Evolutionary conservation across 805 yeast genomes (phyloP), one percentile per base, ranked within the genome.

Genomic region (Zygosaccharomyces rouxii): DNA sequence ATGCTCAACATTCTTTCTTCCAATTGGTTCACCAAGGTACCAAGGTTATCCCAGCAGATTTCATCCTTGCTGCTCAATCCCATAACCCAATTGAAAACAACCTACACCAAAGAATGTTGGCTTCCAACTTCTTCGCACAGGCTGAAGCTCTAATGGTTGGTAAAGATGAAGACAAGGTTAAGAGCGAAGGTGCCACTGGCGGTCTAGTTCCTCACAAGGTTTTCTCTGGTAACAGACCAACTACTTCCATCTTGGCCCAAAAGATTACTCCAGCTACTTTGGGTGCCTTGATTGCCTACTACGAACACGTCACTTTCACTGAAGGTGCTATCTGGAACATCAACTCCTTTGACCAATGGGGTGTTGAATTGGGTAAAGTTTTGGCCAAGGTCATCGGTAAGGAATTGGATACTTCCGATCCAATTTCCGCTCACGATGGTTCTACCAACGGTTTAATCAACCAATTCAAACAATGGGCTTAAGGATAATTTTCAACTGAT

Each of bases 311-410:
- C 52, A 92, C 98, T 37, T 94, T 94, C 74, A 90, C 90, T 51
- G 99, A 94, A 76, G 99, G 99, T 75, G 99, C 99, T 50, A 74
- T 94, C 66, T 92, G 99, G 99, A 94, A 95, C 81, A 90, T 94
- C 77, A 94, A 94, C 83, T 92, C 98, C 16, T 94, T 89, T 69
- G 99, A 94, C 77, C 99, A 94, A 78, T 94, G 98, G 96, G 99
- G 99, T 73, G 99, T 94, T 64, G 99, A 94, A 77, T 86, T 94
- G 63, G 99, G 99, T 71, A 94, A 94, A 77, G 95, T 86, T 46
- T 81, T 94, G 68, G 99, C 99, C 67, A 94, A 94, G 83, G 94
- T 79, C 51, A 92, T 94, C 65, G 92, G 95, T 63, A 79, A 79
- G 62, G 97, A 94, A 75, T 82, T 94, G 67, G 86, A 86, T 60